Conservation (phyloP, 129 eudicot genomes). For the Centaurea solstitialis region DNA sequence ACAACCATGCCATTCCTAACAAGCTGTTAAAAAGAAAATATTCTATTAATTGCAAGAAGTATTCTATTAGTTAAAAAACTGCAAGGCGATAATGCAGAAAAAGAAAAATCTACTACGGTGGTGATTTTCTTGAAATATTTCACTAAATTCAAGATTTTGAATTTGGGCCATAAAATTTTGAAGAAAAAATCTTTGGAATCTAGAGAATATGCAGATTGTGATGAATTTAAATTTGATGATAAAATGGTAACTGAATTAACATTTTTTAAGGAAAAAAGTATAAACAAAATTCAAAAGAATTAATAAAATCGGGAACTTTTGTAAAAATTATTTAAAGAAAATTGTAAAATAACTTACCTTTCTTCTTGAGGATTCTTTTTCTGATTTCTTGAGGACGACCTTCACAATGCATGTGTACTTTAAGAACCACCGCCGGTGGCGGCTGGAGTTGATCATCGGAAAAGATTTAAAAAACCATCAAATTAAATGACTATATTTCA, state of each 20-base stretch:
- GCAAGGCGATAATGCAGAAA: too few relatives aligned
- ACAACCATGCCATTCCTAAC: too few relatives aligned
- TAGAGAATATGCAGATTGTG: constrained; percentile 23
- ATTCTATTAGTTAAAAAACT: too few relatives aligned
- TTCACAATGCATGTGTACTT: constrained; percentile 85
- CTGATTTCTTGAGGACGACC: constrained; percentile 69
- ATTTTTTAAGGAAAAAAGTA: neutral
- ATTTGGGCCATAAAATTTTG: neutral
- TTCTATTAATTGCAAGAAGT: too few relatives aligned
- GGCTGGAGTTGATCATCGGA: constrained; percentile 19
- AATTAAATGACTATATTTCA: neutral
- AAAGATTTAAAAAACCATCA: neutral
- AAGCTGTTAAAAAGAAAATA: too few relatives aligned
- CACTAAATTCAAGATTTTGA: neutral
- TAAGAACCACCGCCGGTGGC: constrained; percentile 57
- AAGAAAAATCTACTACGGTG: neutral
- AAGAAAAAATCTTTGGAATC: constrained; percentile 2
- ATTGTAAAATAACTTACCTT: constrained; percentile 34
- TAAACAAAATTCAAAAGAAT: constrained; percentile 7
- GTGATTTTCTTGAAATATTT: constrained; percentile 11
- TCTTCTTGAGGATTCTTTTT: constrained; percentile 54
- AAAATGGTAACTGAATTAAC: neutral
- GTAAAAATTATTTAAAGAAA: neutral
- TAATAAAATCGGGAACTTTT: too few relatives aligned
- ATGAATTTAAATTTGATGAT: too few relatives aligned